phyloP scores from a whole-genome alignment of 2,329 filamentous ascomycete species.

The Talaromyces marneffei region DNA sequence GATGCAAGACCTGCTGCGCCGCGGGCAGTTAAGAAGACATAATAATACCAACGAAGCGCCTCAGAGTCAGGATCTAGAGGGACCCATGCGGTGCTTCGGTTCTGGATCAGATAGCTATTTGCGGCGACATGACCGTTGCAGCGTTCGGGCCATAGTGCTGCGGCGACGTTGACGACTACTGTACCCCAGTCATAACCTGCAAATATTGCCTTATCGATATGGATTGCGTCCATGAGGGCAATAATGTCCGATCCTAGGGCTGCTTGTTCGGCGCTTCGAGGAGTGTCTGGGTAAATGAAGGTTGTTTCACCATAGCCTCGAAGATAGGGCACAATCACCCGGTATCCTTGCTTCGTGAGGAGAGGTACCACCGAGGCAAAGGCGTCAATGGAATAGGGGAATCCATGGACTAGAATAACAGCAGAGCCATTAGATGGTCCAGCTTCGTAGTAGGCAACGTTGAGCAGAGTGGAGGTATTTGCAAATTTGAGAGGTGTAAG shows the following conservation, averaged over 20 bases:
- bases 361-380: constrained; percentile 21
- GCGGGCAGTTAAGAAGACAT: constrained; percentile 22
- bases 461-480: constrained; percentile 2
- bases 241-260: constrained; percentile 24
- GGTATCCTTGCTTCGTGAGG: constrained; percentile 19
- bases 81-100: constrained; percentile 19
- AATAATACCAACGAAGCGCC: constrained; percentile 23
- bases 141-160: constrained; percentile 25
- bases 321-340: constrained; percentile 25
- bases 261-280: constrained; percentile 24
- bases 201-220: constrained; percentile 22
- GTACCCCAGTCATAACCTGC: constrained; percentile 28
- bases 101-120: constrained; percentile 17
- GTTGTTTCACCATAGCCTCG: constrained; percentile 24
- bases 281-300: constrained; percentile 18
- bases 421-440: constrained; percentile 14
- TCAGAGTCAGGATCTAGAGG: constrained; percentile 17
- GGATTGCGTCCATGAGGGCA: constrained; percentile 22
- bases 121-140: constrained; percentile 22
- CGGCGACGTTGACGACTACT: constrained; percentile 20
- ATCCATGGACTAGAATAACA: constrained; percentile 24
- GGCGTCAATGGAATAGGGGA: constrained; percentile 24
- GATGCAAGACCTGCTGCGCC: constrained; percentile 18
- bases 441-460: constrained; percentile 5
- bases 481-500: constrained; percentile 6